These are phyloP conservation scores for Colletotrichum sp. DNA, from an alignment of 2,329 filamentous ascomycete species.

Conservation along the genomic window DNA sequence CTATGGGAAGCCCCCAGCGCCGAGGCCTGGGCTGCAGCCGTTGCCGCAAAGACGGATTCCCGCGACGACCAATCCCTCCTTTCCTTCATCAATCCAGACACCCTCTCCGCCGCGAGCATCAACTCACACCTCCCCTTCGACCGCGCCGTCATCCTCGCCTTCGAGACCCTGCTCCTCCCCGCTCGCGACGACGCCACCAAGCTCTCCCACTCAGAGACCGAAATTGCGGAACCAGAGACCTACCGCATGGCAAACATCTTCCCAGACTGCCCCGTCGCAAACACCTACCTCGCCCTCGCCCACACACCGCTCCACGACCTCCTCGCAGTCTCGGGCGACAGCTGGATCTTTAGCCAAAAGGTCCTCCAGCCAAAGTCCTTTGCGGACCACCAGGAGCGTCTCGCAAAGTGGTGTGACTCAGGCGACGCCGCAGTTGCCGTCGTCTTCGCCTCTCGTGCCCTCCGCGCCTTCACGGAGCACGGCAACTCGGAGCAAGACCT, in stretches of 20 bases:
- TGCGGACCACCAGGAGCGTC: constrained; percentile 48
- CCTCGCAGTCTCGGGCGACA: constrained; percentile 62
- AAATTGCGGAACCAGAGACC: constrained; percentile 26
- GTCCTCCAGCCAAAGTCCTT: constrained; percentile 49
- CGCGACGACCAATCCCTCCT: constrained; percentile 1
- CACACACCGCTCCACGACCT: constrained; percentile 64
- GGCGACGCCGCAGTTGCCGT: constrained; percentile 50
- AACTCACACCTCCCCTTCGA: constrained; percentile 42
- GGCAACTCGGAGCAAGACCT: constrained; percentile 18
- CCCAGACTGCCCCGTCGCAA: constrained; percentile 47
- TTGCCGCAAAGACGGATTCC: constrained; percentile 26
- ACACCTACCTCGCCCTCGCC: constrained; percentile 62
- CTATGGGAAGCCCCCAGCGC: constrained; percentile 55
- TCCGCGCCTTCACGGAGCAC: constrained; percentile 43
- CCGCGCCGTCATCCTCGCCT: constrained; percentile 43
- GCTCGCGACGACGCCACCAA: constrained; percentile 33
- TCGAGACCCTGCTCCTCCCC: constrained; percentile 42
- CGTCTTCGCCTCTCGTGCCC: constrained; percentile 56
- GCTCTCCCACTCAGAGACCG: constrained; percentile 26
- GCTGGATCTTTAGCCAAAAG: constrained; percentile 63
- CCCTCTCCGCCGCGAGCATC: constrained; percentile 40
- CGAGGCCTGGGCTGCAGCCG: constrained; percentile 49
- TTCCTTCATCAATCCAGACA: constrained; percentile 29
- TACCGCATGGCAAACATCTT: constrained; percentile 47
- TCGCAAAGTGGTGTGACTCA: constrained; percentile 52